These are phyloP conservation scores for Epithele typhae DNA, from an alignment of 768 basidiomycete species.

Conservation along the genomic window DNA sequence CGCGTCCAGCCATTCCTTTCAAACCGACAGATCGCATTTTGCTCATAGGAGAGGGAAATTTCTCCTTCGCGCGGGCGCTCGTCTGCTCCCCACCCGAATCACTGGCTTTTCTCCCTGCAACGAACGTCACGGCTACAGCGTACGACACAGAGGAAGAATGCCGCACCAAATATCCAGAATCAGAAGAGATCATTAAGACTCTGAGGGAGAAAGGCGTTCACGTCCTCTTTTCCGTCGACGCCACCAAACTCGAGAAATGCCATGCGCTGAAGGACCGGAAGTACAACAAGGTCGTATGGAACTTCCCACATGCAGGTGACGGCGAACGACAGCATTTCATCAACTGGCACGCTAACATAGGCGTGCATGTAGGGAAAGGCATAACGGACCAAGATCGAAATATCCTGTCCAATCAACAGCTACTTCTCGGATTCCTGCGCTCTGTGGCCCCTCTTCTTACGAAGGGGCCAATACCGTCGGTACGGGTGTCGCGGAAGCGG, in stretches of 20 bases:
- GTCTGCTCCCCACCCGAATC: slow-evolving; percentile 41
- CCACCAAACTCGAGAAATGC: slow-evolving; percentile 64
- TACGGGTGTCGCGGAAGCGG: slow-evolving; percentile 37
- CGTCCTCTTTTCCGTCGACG: slow-evolving; percentile 82
- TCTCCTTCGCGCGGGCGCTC: slow-evolving; percentile 83
- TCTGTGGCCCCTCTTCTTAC: slow-evolving; percentile 62
- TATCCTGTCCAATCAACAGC: slow-evolving; percentile 81
- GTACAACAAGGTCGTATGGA: slow-evolving; percentile 86
- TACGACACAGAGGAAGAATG: slow-evolving; percentile 79
- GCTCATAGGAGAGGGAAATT: slow-evolving; percentile 92
- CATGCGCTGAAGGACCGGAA: slow-evolving; percentile 51
- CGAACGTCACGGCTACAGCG: slow-evolving; percentile 79
- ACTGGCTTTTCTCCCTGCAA: slow-evolving; percentile 50
- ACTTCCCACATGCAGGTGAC: slow-evolving; percentile 94
- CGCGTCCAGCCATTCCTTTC: slow-evolving; percentile 60
- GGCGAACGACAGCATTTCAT: neutral
- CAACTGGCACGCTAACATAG: neutral
- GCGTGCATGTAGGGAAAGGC: slow-evolving; percentile 59
- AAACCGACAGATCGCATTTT: slow-evolving; percentile 60
- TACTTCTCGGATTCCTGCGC: slow-evolving; percentile 78
- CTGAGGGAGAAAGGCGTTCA: slow-evolving; percentile 58
- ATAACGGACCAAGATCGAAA: slow-evolving; percentile 94
- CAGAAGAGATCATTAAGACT: slow-evolving; percentile 49
- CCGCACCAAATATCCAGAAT: slow-evolving; percentile 79
- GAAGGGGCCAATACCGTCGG: slow-evolving; percentile 48